Conservation (phyloP, 768 basidiomycete genomes). For the Sporobolomyces roseus region DNA sequence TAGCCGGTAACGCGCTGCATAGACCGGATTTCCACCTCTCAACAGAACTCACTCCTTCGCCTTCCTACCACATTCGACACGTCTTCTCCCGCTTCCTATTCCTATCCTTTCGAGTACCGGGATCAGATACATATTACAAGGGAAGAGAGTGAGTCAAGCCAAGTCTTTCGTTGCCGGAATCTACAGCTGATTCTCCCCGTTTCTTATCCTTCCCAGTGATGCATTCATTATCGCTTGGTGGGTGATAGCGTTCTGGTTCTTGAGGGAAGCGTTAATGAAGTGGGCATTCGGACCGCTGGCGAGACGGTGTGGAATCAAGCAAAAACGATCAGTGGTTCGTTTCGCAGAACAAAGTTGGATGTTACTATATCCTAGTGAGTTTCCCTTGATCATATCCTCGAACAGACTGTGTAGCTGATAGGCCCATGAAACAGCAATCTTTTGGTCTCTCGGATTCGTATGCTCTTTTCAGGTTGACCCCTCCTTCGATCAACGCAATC, state of each 20-base stretch:
- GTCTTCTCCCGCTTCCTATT: slow-evolving; percentile 28
- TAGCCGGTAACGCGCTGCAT: slow-evolving; percentile 65
- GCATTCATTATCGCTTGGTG: slow-evolving; percentile 73
- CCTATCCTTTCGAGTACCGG: slow-evolving; percentile 36
- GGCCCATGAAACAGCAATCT: slow-evolving; percentile 46
- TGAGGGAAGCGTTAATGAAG: slow-evolving; percentile 73
- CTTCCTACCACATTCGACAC: slow-evolving; percentile 44
- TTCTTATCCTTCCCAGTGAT: slow-evolving; percentile 53
- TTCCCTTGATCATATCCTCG: slow-evolving; percentile 4
- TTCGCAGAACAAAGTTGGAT: slow-evolving; percentile 97
- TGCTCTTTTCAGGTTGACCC: slow-evolving; percentile 50
- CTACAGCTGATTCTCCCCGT: neutral
- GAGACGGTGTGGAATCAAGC: slow-evolving; percentile 63
- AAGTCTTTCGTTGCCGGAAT: neutral
- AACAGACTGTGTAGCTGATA: slow-evolving; percentile 14
- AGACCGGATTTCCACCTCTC: slow-evolving; percentile 69
- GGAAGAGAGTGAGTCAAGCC: slow-evolving; percentile 35
- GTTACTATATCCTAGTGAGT: slow-evolving; percentile 62
- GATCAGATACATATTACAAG: slow-evolving; percentile 34
- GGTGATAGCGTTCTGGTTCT: slow-evolving; percentile 78
- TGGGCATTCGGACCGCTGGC: slow-evolving; percentile 76
- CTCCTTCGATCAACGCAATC: neutral
- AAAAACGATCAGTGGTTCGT: slow-evolving; percentile 57
- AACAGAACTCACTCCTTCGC: slow-evolving; percentile 67
- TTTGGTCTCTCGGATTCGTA: slow-evolving; percentile 76